Evolutionary conservation across 2,329 filamentous ascomycete species (phyloP), one percentile per base, ranked within the genome.

Genomic region (Penicillium sp.): DNA sequence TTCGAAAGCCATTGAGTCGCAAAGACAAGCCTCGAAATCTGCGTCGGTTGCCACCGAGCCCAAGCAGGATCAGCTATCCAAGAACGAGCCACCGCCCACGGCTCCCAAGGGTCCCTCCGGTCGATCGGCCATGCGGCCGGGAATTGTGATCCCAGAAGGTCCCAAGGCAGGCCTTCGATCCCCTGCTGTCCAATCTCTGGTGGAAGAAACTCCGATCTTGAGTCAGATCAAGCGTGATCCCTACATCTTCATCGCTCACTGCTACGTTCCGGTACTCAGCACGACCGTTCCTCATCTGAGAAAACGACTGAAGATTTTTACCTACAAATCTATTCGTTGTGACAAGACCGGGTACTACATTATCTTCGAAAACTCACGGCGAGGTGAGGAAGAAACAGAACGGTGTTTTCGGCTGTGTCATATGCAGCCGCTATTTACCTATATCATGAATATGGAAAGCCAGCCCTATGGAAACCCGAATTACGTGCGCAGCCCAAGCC

Each of bases 321-420:
- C 78, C 42, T 86, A 89, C 66, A 80, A 85, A 47, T 81, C 88
- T 33, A 83, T 98, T 35, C 78, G 87, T 22, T 79, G 85, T 42
- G 92, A 98, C 60, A 79, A 79, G 41, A 83, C 80, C 0, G 92
- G 92, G 0, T 98, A 95, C 63, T 96, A 86, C 60, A 79, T 96
- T 35, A 72, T 88, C n/a, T 98, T 98, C 56, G 79, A 85, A 34
- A 83, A 90, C 53, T 85, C 80, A 1, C 76, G 77, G 37, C 72
- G 75, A 6, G 90, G 90, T 2, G 82, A 88, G 53, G 73, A 81
- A 38, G 88, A 95, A 64, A 82, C 87, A 0, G 82, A 85, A 50
- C 76, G 84, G 45, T 95, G 89, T 59, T 89, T 79, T 61, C 74
- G 78, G 37, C 76, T 81, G 35, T 88, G 85, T 49, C 82, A 95